Evolutionary conservation across 768 basidiomycete species (phyloP).

Genomic region (Boletus rex-veris): DNA sequence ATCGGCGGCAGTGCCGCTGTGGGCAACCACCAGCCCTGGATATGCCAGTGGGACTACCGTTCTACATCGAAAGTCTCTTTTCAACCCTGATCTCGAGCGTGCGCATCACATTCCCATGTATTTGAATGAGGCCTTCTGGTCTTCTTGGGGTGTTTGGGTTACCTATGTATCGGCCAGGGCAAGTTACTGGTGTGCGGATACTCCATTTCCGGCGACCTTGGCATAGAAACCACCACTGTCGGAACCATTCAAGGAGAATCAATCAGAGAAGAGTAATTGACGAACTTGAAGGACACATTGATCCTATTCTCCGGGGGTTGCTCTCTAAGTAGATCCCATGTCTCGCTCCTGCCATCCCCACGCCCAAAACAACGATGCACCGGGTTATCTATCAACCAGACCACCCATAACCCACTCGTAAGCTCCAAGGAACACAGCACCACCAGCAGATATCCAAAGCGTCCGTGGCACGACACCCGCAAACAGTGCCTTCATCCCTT

Average conservation of each 20-base stretch:
- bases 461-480: conserved; percentile 88
- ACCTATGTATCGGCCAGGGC: no score
- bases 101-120: no score
- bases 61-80: no score
- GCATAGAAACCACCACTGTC: not conserved
- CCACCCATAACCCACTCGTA: conserved; percentile 78
- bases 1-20: no score
- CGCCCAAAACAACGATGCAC: not conserved
- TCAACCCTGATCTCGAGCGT: no score
- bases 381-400: conserved; percentile 33
- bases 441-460: conserved; percentile 94
- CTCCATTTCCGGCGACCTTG: no score
- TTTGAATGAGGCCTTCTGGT: no score
- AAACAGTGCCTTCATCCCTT: conserved; percentile 77
- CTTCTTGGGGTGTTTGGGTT: no score
- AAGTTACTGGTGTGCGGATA: no score
- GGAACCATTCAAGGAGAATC: not conserved
- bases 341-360: not conserved
- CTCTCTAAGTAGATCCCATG: not conserved
- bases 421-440: conserved; percentile 95
- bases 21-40: no score
- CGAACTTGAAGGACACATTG: not conserved
- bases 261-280: not conserved
- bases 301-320: not conserved
- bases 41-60: no score